These are phyloP conservation scores for Williopsis jadinii DNA, from an alignment of 1,139 yeast species.

Conservation along the genomic window DNA sequence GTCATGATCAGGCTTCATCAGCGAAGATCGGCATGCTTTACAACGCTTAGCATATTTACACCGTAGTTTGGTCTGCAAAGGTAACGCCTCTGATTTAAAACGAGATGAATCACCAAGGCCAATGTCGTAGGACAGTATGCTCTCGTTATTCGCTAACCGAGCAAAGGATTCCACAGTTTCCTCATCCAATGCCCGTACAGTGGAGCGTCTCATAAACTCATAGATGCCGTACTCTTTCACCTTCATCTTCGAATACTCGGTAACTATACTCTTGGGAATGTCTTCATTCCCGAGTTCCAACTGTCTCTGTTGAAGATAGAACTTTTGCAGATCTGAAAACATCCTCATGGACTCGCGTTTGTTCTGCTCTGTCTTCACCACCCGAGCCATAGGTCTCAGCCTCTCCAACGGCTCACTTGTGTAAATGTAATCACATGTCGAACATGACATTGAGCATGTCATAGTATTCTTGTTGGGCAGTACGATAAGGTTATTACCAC, in stretches of 20 bases:
- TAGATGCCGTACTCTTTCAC: slow-evolving; percentile 10
- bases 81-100: slow-evolving; percentile 6
- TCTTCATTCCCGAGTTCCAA: slow-evolving; percentile 7
- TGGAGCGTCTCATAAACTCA: slow-evolving; percentile 9
- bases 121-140: slow-evolving; percentile 8
- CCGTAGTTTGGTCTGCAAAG: slow-evolving; percentile 15
- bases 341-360: not conserved
- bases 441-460: slow-evolving; percentile 22
- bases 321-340: slow-evolving; percentile 15
- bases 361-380: slow-evolving; percentile 14
- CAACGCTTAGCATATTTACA: slow-evolving; percentile 22
- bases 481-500: slow-evolving; percentile 10
- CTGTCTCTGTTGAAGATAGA: slow-evolving; percentile 14
- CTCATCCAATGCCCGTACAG: slow-evolving; percentile 6
- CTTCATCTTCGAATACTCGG: slow-evolving; percentile 13
- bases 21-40: slow-evolving; percentile 23
- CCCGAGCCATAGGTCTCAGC: slow-evolving; percentile 24
- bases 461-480: slow-evolving; percentile 4
- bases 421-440: slow-evolving; percentile 22
- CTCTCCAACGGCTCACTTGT: slow-evolving; percentile 21
- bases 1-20: slow-evolving; percentile 24
- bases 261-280: slow-evolving; percentile 10
- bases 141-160: not conserved
- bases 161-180: not conserved
- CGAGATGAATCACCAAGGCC: not conserved